Base-by-base conservation (phyloP, 345 rosid species). In the Noccaea caerulescens region DNA sequence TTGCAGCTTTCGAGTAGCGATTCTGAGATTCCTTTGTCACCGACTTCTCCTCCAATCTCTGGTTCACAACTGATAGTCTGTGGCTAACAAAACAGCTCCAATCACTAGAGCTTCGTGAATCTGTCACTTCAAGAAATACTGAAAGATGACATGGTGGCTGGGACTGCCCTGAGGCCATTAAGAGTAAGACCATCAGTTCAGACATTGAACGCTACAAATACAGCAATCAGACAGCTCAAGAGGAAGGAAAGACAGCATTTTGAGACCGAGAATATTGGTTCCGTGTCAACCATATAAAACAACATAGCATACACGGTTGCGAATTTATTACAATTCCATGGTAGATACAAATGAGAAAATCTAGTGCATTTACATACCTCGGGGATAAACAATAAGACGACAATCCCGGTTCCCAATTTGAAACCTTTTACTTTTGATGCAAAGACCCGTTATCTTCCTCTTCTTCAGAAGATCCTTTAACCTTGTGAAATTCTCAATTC, bases 41-140 rank as follows among this genome's bases (percentile, higher is more conserved):
- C 54, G 99, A 90, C 76, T 92, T 95, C 80, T 95, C 98, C 79
- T 95, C 98, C 83, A 74, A 63, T 78, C 73, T 88, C 79, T 84
- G 96, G 84, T 90, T 95, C 77, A 90, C 91, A 79, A 95, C 99
- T 47, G 97, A 90, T 57, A 95, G 73, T 10, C 97, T 90, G 78
- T 95, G 99, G 79, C 99, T 95, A 74, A 95, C 99, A 85, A 95
- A 95, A 82, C 99, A 95, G 72, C 98, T 95, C 99, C 99, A 95
- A 57, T 95, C 98, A 76, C 77, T 87, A 77, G 96, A 86, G 79
- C 84, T 90, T 72, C 98, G 85, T 25, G 97, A 90, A 84, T 95
- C 99, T 3, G 97, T 95, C 66, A 95, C 99, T 87, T 95, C 99
- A 71, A 95, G 99, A 81, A 95, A 95, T 68, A 95, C 99, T 10